These are phyloP conservation scores for Colletotrichum simmondsii DNA, from an alignment of 2,329 filamentous ascomycete genomes.

Conservation along the genomic window DNA sequence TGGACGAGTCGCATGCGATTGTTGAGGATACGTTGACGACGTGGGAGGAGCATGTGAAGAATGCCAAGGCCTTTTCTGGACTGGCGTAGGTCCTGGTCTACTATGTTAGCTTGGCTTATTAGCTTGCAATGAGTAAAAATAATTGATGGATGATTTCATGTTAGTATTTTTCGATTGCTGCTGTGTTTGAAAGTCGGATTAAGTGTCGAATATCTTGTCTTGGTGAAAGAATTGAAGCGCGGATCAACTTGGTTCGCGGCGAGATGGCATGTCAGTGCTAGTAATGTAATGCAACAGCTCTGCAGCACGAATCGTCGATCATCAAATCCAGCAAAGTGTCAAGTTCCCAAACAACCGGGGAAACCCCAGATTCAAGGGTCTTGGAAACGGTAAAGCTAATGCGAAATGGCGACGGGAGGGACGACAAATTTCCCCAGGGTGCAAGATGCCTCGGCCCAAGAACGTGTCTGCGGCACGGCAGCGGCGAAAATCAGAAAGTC, in stretches of 20 bases:
- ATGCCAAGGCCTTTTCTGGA: conserved; percentile 45
- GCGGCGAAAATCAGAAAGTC: neutral
- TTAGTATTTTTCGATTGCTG: neutral
- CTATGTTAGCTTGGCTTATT: neutral
- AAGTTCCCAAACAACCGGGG: neutral
- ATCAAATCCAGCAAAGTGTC: neutral
- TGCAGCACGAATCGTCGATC: neutral
- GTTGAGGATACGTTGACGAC: conserved; percentile 49
- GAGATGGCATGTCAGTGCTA: neutral
- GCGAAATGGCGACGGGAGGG: neutral
- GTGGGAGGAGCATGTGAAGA: conserved; percentile 51
- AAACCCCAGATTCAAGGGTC: neutral
- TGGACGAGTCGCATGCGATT: conserved; percentile 45
- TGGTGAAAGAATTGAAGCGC: neutral
- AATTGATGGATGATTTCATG: neutral
- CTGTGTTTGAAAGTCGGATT: neutral
- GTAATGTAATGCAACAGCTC: neutral
- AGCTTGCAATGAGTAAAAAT: neutral
- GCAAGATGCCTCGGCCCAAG: conserved; percentile 21
- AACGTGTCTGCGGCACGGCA: neutral
- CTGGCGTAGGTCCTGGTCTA: conserved; percentile 43
- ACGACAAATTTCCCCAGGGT: neutral
- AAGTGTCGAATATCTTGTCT: neutral
- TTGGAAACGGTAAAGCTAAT: neutral
- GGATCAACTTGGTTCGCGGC: neutral